phyloP scores from a whole-genome alignment of 371 early-diverging fungal genomes.

The Lichtheimia ramosa region DNA sequence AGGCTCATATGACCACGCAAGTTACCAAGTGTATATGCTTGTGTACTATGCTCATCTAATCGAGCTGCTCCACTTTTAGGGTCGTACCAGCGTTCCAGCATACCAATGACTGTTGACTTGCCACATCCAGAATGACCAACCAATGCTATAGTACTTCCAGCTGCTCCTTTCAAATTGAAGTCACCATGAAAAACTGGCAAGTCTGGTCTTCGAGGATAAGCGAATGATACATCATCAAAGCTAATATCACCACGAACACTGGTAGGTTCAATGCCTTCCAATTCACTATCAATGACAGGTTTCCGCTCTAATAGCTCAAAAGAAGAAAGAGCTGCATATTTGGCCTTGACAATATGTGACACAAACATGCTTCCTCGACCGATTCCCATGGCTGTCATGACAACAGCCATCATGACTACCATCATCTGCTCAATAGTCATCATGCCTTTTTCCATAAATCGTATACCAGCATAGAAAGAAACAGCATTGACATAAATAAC shows the following conservation, averaged over 20 bases:
- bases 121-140: constrained; percentile 87
- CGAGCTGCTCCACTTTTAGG: constrained; percentile 58
- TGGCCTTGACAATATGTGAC: constrained; percentile 73
- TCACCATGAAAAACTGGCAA: constrained; percentile 73
- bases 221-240: constrained; percentile 67
- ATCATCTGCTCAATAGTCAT: constrained; percentile 53
- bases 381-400: constrained; percentile 69
- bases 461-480: constrained; percentile 59
- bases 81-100: constrained; percentile 89
- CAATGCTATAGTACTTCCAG: constrained; percentile 80
- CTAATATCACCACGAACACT: constrained; percentile 63
- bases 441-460: constrained; percentile 35
- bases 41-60: constrained; percentile 68
- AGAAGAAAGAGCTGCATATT: constrained; percentile 75
- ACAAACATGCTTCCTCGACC: constrained; percentile 57
- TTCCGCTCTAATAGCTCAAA: constrained; percentile 74
- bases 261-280: constrained; percentile 67
- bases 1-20: constrained; percentile 75
- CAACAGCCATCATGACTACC: constrained; percentile 65
- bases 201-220: constrained; percentile 81
- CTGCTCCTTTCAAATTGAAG: constrained; percentile 67
- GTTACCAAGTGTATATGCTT: constrained; percentile 55
- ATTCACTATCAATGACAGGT: constrained; percentile 71
- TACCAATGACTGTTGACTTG: constrained; percentile 79
- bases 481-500: constrained; percentile 63